Evolutionary conservation across 2,329 filamentous ascomycete genomes (phyloP).

Genomic region (Paracoccidioides lutzii): DNA sequence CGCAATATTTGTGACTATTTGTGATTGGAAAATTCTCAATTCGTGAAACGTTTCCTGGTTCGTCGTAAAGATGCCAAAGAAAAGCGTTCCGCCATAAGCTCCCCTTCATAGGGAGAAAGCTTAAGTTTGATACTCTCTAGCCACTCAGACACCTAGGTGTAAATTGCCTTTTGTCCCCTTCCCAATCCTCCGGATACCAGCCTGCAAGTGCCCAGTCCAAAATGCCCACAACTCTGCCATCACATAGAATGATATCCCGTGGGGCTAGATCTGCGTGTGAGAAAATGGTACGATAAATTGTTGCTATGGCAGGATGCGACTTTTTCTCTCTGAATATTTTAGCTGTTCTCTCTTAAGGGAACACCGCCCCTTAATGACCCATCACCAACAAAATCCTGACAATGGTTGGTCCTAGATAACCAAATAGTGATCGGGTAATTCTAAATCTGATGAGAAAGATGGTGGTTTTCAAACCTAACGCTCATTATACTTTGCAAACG

Average conservation of each 20-base stretch:
- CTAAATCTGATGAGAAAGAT: constrained; percentile 8
- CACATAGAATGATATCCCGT: background rate
- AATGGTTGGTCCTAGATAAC: constrained; percentile 6
- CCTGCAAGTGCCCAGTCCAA: background rate
- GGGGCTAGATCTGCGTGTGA: background rate
- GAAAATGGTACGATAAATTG: background rate
- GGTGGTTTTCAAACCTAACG: constrained; percentile 5
- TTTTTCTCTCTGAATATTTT: too few relatives aligned
- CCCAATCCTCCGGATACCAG: background rate
- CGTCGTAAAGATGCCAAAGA: too few relatives aligned
- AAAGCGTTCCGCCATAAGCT: too few relatives aligned
- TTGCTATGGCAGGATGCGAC: background rate
- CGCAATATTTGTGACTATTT: too few relatives aligned
- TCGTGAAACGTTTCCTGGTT: too few relatives aligned
- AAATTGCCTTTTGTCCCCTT: background rate
- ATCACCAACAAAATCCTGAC: constrained; percentile 5
- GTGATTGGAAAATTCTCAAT: too few relatives aligned
- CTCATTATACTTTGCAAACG: too few relatives aligned
- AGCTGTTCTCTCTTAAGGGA: too few relatives aligned
- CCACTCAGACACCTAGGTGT: too few relatives aligned
- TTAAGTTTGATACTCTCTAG: too few relatives aligned
- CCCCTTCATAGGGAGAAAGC: too few relatives aligned
- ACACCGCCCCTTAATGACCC: constrained; percentile 8
- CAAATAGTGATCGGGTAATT: constrained; percentile 8
- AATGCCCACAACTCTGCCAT: background rate